A percentile compares a stretch with the other conserved stretches of the same genome.
phyloP scores from a whole-genome alignment of 805 yeast species.

The Candida saitoana region DNA sequence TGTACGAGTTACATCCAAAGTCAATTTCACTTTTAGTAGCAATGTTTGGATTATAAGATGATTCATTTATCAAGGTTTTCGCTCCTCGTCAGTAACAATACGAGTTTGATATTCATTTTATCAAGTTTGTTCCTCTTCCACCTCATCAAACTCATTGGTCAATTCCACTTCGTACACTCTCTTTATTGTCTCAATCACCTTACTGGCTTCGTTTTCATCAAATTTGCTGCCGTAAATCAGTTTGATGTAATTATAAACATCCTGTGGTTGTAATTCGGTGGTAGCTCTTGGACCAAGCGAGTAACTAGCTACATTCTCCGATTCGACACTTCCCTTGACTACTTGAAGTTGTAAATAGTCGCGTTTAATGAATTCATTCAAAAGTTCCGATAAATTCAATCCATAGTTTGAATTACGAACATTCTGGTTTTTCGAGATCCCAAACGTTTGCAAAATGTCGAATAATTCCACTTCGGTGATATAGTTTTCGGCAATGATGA shows the following conservation, averaged over 20 bases:
- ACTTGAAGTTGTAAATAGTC: conserved; percentile 24
- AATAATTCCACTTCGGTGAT: conserved; percentile 24
- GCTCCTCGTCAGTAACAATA: too few relatives aligned
- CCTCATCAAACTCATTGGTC: conserved; percentile 7
- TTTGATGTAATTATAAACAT: conserved; percentile 23
- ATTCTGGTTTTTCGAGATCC: conserved; percentile 20
- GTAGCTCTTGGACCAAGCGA: conserved; percentile 30
- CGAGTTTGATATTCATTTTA: too few relatives aligned
- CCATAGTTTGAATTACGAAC: conserved; percentile 17
- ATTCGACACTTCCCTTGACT: conserved; percentile 10
- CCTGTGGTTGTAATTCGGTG: conserved; percentile 28
- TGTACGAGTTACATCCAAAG: too few relatives aligned
- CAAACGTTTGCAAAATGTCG: conserved; percentile 21
- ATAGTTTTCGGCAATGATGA: conserved; percentile 31
- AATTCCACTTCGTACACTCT: conserved; percentile 18
- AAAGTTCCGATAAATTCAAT: conserved; percentile 17
- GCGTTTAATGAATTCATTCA: conserved; percentile 23
- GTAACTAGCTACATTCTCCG: conserved; percentile 20
- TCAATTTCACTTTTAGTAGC: too few relatives aligned
- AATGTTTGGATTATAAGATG: too few relatives aligned
- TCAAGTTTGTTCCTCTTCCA: too few relatives aligned
- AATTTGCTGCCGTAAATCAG: conserved; percentile 22
- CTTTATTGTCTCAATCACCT: conserved; percentile 20
- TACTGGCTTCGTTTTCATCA: conserved; percentile 15
- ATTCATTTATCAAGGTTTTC: too few relatives aligned